Conservation (phyloP, 2,329 filamentous ascomycete species). For the Penicillium sp. region DNA sequence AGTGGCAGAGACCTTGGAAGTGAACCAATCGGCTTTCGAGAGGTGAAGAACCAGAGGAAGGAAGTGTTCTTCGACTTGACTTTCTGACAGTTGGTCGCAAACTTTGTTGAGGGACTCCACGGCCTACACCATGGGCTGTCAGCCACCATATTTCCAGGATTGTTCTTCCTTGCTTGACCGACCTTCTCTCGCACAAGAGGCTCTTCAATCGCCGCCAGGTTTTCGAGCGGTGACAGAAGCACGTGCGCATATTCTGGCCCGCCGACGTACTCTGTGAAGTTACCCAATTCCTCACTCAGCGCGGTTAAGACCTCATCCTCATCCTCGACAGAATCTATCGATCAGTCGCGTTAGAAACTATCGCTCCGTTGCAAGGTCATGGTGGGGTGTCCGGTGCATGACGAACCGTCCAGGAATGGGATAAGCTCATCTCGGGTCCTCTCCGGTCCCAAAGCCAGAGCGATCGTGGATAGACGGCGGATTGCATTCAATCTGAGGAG, state of each 20-base stretch:
- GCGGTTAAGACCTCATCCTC: conserved; percentile 98
- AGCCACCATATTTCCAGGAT: not conserved
- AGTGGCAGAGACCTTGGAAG: conserved; percentile 95
- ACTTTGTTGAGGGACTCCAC: conserved; percentile 99
- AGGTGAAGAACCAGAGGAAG: conserved; percentile 92
- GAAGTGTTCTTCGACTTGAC: conserved; percentile 96
- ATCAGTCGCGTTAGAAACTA: conserved; percentile 19
- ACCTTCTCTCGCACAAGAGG: conserved; percentile 98
- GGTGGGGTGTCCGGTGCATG: conserved; percentile 8
- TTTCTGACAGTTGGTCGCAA: conserved; percentile 80
- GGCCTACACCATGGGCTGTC: conserved; percentile 52
- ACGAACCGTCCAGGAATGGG: conserved; percentile 94
- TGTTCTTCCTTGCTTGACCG: conserved; percentile 20
- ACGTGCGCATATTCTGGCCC: conserved; percentile 92
- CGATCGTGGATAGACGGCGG: conserved; percentile 95
- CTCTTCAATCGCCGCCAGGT: conserved; percentile 96
- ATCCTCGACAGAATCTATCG: conserved; percentile 91
- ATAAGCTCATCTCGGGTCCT: conserved; percentile 97
- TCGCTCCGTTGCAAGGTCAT: conserved; percentile 10
- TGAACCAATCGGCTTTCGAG: conserved; percentile 99
- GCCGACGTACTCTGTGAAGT: conserved; percentile 96
- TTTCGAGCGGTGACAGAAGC: conserved; percentile 92
- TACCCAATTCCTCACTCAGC: conserved; percentile 91
- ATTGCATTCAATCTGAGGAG: conserved; percentile 97
- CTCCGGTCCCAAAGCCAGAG: conserved; percentile 89